Evolutionary conservation across 345 rosid species (phyloP), one percentile per base, ranked within the genome.

Genomic region (Ailanthus altissimus): DNA sequence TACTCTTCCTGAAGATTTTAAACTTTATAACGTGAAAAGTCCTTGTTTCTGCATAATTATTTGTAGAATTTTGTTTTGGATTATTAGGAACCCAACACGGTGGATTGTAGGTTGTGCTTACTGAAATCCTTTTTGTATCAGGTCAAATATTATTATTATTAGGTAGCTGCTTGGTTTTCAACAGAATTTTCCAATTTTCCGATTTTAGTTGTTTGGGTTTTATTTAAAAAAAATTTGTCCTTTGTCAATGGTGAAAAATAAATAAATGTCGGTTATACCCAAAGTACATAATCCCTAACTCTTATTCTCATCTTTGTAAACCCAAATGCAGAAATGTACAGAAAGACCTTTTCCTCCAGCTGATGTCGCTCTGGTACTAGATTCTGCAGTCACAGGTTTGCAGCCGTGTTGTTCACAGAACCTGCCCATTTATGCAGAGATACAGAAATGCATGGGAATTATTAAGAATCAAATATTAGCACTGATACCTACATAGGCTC

Each of bases 371-470:
- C 83, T 79, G 85, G 93, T 89, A 56, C 86, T 93, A 53, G 94
- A 93, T 76, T 91, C 90, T 25, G 98, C 97, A 0, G 94, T 89
- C 20, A 86, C 87, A 1, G 86, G 92, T 84, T 84, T 91, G 84
- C 90, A 89, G 87, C 98, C 98, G 8, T 80, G 85, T 82, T 88
- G 94, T 81, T 83, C 93, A 5, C 89, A 86, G 71, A 93, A 93
- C 81, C 92, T 93, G 72, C 91, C 92, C 3, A 77, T 93, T 42
- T 91, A 93, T 79, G 84, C 91, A 13, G 98, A 93, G 82, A 89
- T 93, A 73, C 98, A 93, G 87, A 91, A 90, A 79, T 91, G 91
- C 86, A 93, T 91, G 92, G 94, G 97, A 42, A 89, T 90, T 50
- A 84, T 93, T 25, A 85, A 89, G 75, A 93, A 87, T 64, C 98